These are phyloP conservation scores for Ziziphus jujuba DNA, from an alignment of 306 rosid genomes.

Conservation along the genomic window DNA sequence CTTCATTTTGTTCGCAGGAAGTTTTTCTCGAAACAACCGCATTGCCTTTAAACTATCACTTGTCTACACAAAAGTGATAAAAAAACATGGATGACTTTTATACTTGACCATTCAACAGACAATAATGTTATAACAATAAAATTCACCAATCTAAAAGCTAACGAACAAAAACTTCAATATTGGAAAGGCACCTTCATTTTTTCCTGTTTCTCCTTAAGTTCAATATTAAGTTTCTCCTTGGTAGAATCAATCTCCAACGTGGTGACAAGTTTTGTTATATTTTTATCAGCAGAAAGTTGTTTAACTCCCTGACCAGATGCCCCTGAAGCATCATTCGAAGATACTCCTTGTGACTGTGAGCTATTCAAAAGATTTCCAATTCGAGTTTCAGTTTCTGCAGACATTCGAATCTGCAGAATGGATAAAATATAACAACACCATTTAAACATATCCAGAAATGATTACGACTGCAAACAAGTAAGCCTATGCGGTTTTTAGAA, in stretches of 20 bases:
- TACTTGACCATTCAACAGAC: conserved; percentile 12
- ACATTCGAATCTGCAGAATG: conserved; percentile 75
- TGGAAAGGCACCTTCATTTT: conserved; percentile 52
- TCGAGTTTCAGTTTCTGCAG: conserved; percentile 73
- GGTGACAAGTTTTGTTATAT: conserved; percentile 31
- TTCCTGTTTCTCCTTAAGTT: conserved; percentile 75
- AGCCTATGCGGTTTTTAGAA: not conserved
- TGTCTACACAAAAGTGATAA: conserved; percentile 42
- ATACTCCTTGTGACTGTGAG: conserved; percentile 39
- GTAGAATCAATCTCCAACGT: conserved; percentile 43
- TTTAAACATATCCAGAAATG: not conserved
- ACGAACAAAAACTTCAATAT: conserved; percentile 17
- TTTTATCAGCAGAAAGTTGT: conserved; percentile 29
- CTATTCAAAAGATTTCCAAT: conserved; percentile 77
- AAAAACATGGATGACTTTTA: not conserved
- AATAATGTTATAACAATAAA: conserved; percentile 17
- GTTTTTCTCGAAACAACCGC: conserved; percentile 73
- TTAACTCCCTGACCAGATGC: conserved; percentile 41
- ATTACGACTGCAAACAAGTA: not conserved
- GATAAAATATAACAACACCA: not conserved
- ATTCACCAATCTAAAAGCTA: conserved; percentile 2
- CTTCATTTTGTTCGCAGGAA: conserved; percentile 84
- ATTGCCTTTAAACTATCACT: conserved; percentile 61
- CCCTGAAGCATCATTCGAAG: conserved; percentile 34
- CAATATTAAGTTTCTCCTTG: conserved; percentile 58